Evolutionary conservation across 768 basidiomycete genomes (phyloP), one percentile per base, ranked within the genome.

Genomic region (Rhodosporidiobolus odoratus): DNA sequence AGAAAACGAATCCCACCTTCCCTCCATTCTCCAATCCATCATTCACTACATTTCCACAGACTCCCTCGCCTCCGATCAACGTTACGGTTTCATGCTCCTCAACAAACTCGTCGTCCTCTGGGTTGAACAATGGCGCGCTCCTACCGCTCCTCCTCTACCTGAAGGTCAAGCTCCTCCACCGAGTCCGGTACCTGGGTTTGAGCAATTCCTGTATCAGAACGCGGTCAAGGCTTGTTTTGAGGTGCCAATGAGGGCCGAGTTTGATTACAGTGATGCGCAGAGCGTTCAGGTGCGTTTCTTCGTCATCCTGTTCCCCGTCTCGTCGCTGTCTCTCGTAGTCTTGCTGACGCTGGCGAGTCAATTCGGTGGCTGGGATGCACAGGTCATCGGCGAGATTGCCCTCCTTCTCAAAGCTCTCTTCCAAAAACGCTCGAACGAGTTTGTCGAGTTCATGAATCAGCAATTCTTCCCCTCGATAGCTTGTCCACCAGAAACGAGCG

Each of bases 321-420:
- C 25, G 25, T 17, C 37, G 38, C 35, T 27, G 30, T 34, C 8
- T 54, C 3, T 2, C 52, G 30, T 25, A 5, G 34, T 27, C 6
- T n/a, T 19, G 7, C 9, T 12, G 27, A 37, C 30, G 43, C 8
- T n/a, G n/a, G n/a, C n/a, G n/a, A n/a, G n/a, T n/a, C n/a, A n/a
- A n/a, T n/a, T n/a, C n/a, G n/a, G n/a, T n/a, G n/a, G n/a, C n/a
- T n/a, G n/a, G n/a, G n/a, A n/a, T n/a, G n/a, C 41, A 25, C 75
- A 97, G 93, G 89, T 94, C 62, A 82, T 97, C 30, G 86, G 90
- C 74, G 96, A 99, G 78, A 88, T 97, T 64, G 89, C 90, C 56
- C 87, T 86, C 75, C 84, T 98, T 57, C 81, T 97, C 48, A 91
- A 96, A 78, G 83, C 85, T 0, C 84, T 95, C 13, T 85, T 86